Evolutionary conservation across 805 yeast species (phyloP).

Genomic region (Metschnikowia sp.): DNA sequence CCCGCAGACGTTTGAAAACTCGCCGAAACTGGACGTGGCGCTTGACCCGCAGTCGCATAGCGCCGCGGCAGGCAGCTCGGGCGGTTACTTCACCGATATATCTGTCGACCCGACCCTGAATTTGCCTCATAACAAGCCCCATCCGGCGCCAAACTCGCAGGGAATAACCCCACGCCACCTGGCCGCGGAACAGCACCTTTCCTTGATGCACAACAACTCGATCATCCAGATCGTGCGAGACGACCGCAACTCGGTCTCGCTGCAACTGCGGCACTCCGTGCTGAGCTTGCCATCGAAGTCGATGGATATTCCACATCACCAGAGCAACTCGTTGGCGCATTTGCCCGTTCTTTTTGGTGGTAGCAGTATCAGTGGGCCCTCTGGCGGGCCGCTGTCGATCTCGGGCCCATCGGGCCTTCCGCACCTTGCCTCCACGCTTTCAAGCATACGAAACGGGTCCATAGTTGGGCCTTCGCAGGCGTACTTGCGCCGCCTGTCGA

Average conservation of each 20-base stretch:
- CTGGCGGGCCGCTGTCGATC: slow-evolving; percentile 35
- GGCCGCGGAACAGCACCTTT: slow-evolving; percentile 13
- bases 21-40: slow-evolving; percentile 26
- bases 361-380: slow-evolving; percentile 39
- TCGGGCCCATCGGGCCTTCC: slow-evolving; percentile 34
- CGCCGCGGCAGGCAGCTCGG: slow-evolving; percentile 29
- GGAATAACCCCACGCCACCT: slow-evolving; percentile 17
- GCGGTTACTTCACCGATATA: slow-evolving; percentile 44
- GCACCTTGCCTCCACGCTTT: slow-evolving; percentile 32
- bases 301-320: slow-evolving; percentile 47
- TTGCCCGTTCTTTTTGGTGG: slow-evolving; percentile 43
- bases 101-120: slow-evolving; percentile 45
- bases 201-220: slow-evolving; percentile 32
- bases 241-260: slow-evolving; percentile 34
- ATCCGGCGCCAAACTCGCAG: slow-evolving; percentile 22
- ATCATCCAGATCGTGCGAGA: slow-evolving; percentile 41
- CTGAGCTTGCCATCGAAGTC: slow-evolving; percentile 42
- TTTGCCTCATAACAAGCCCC: slow-evolving; percentile 40
- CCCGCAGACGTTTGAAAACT: slow-evolving; percentile 23
- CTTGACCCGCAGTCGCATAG: slow-evolving; percentile 32
- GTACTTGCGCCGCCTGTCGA: slow-evolving; percentile 18
- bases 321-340: slow-evolving; percentile 40
- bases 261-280: slow-evolving; percentile 35
- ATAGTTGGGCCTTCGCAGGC: slow-evolving; percentile 25
- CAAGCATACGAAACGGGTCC: slow-evolving; percentile 41